Evolutionary conservation across 2,329 filamentous ascomycete genomes (phyloP), one percentile per base, ranked within the genome.

Genomic region (Aspergillus quadricinctus): DNA sequence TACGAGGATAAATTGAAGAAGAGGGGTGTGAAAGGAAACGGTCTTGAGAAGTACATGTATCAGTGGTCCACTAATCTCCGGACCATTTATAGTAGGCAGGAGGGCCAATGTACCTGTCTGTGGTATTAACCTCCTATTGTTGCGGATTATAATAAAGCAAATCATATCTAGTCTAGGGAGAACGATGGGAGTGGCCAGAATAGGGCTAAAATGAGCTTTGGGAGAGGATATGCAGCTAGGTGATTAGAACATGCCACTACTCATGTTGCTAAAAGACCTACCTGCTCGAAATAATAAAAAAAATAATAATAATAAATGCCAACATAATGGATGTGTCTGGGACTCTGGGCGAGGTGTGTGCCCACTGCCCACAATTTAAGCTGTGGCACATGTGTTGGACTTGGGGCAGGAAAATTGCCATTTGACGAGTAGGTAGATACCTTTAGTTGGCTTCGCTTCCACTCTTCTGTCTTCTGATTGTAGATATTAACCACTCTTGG

Each of bases 171-270:
- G 14, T 21, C n/a, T 19, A 10, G 17, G 21, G 3, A 46, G 21
- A 46, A 50, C 51, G 31, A 48, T 41, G 21, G 10, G 45, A 45
- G 7, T 19, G 40, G 19, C 10, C 9, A 21, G 40, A 48, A 14
- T 9, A 48, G 46, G 45, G n/a, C 17, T 10, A 40, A 29, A 43
- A 29, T 55, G 49, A 52, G 52, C 53, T 57, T 49, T 58, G 59
- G 48, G 41, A 52, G 57, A 57, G 55, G 55, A 27, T 48, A 52
- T 62, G 58, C 59, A 63, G 61, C 61, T 57, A 53, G 43, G 55
- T 49, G 55, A 58, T 31, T 54, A 49, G 40, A 48, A 56, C 52
- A 46, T 58, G 43, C 43, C 45, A 46, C 28, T 41, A 52, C 46
- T 54, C 45, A 43, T 21, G 37, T 19, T 5, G 48, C 31, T 48